Base-by-base conservation (phyloP, 139 green algal genomes). In the Micromonas pusilla region DNA sequence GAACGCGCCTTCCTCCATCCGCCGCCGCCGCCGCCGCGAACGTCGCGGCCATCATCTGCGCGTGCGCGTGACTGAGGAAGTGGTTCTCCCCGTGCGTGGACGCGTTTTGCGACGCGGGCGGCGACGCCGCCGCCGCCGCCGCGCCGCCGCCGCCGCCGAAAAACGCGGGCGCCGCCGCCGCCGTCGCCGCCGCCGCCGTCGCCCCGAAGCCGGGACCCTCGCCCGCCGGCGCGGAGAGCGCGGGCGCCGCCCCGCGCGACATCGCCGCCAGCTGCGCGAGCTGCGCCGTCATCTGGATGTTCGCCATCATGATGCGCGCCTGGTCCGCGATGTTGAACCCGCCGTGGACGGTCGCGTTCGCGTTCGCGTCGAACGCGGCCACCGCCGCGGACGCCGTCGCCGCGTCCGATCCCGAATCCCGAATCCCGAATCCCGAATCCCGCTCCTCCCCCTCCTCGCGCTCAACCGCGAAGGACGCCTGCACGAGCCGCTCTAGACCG, bases 81-180 rank as follows among this genome's bases (percentile, higher is more conserved):
- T n/a, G n/a, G n/a, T n/a, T n/a, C n/a, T n/a, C n/a, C n/a, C n/a
- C n/a, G n/a, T n/a, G n/a, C n/a, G n/a, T n/a, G n/a, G n/a, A n/a
- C n/a, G n/a, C n/a, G n/a, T n/a, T n/a, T n/a, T 30, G 63, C 63
- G 63, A 70, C 26, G 28, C 63, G 63, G 19, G 63, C 26, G 19
- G 26, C 63, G 28, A 16, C 13, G 9, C 19, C 63, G 63, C 63
- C 63, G 26, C 63, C 63, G 63, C 45, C 45, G 45, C 45, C 45
- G 45, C 45, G 9, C 9, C 45, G 9, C 9, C 45, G 45, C 16
- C 16, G 45, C 45, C 45, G 9, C 45, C 45, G 45, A 57, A 57
- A 16, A 57, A 57, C 45, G 45, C 45, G 45, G 9, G 9, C 45
- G 45, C 16, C 45, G 20, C 96, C 82, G 81, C 92, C 88, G 5